These are phyloP conservation scores for Aristolochia fimbriata DNA, from an alignment of 164 flowering plant genomes.

Conservation along the genomic window DNA sequence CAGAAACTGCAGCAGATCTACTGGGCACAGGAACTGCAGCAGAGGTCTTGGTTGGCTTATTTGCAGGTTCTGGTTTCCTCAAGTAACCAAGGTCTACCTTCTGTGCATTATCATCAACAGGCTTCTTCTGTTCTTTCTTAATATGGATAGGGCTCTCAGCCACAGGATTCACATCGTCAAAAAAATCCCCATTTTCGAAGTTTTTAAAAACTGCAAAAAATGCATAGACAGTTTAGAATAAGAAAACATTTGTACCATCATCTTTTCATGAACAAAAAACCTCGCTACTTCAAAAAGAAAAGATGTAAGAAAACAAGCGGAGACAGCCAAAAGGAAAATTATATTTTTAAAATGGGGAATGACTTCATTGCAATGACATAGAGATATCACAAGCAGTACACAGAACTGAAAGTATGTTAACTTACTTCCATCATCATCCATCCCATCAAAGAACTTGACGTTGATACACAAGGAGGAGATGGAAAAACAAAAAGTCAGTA, in stretches of 20 bases:
- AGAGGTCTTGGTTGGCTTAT: conserved; percentile 34
- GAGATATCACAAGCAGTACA: neutral
- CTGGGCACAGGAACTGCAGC: conserved; percentile 26
- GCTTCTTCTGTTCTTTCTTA: conserved; percentile 18
- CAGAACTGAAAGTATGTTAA: conserved; percentile 10
- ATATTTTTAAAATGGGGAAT: too few relatives aligned
- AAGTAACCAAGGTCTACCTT: conserved; percentile 20
- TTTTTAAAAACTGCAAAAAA: conserved; percentile 60
- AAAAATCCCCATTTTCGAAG: conserved; percentile 39
- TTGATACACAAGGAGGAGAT: neutral
- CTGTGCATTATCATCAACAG: conserved; percentile 10
- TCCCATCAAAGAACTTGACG: conserved; percentile 80
- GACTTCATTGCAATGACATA: conserved; percentile 5
- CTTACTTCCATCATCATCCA: conserved; percentile 99
- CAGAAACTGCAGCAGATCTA: conserved; percentile 33
- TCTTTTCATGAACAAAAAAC: too few relatives aligned
- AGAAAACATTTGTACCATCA: too few relatives aligned
- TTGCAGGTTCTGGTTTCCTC: conserved; percentile 17
- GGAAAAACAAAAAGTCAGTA: neutral
- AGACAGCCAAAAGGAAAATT: neutral
- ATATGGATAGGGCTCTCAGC: conserved; percentile 18
- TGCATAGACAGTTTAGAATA: neutral
- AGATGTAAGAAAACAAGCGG: neutral
- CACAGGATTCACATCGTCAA: conserved; percentile 28
- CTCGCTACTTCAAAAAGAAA: too few relatives aligned